Percentiles rank a stretch among this genome's conserved stretches.
Evolutionary conservation across 2,329 filamentous ascomycete species (phyloP).

Genomic region (Colletotrichum sp.): DNA sequence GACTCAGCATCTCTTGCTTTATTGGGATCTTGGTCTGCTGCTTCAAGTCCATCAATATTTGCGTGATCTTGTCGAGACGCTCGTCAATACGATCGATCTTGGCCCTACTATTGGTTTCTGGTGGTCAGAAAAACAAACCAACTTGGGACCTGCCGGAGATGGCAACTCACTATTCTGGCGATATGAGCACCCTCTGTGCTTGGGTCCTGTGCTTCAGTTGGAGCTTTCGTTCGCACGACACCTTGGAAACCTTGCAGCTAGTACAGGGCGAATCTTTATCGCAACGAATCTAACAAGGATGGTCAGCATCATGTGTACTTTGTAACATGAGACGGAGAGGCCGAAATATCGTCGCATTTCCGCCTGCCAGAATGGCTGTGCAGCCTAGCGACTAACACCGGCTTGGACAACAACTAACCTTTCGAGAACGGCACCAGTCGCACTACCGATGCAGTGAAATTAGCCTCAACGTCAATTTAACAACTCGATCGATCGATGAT

Average conservation of each 20-base stretch:
- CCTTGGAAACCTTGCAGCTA: not conserved
- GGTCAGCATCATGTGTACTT: not conserved
- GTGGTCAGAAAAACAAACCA: not conserved
- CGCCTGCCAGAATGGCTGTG: not conserved
- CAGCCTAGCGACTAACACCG: not conserved
- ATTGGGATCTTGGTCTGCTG: not conserved
- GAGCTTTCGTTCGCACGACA: not conserved
- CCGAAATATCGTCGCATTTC: not conserved
- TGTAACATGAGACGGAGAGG: not conserved
- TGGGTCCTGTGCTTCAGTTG: not conserved
- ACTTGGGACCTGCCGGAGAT: not conserved
- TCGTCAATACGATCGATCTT: not conserved
- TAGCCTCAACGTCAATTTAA: not conserved
- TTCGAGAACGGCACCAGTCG: not conserved
- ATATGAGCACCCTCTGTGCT: not conserved
- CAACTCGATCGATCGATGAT: not conserved
- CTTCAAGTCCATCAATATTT: not conserved
- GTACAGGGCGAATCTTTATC: not conserved
- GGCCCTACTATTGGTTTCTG: not conserved
- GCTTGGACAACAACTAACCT: not conserved
- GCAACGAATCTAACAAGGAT: not conserved
- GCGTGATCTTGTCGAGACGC: not conserved
- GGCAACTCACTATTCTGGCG: not conserved
- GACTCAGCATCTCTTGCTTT: not conserved
- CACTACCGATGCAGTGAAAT: not conserved